Evolutionary conservation across 176 grass and related monocot genomes (phyloP).

Genomic region (Musa acuminata): DNA sequence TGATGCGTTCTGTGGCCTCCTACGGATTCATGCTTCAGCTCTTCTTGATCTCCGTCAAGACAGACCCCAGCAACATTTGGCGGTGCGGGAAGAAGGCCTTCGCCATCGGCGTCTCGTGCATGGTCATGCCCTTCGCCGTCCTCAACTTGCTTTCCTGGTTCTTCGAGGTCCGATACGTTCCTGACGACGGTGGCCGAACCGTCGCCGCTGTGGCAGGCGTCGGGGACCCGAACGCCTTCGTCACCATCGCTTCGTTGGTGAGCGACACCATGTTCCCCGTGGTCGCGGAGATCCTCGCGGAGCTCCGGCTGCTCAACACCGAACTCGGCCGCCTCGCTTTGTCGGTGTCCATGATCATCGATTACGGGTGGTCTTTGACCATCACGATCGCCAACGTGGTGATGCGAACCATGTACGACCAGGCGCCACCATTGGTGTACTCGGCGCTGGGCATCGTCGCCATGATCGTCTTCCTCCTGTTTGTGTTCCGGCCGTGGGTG

Average conservation of each 20-base stretch:
- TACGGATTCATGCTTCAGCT: slow-evolving; percentile 14
- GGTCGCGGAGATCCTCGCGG: slow-evolving; percentile 22
- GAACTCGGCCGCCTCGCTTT: slow-evolving; percentile 29
- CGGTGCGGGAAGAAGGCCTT: slow-evolving; percentile 13
- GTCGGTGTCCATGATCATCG: slow-evolving; percentile 19
- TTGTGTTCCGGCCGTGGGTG: slow-evolving; percentile 34
- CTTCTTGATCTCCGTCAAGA: slow-evolving; percentile 22
- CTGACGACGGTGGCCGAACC: too few species aligned
- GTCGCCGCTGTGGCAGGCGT: too few species aligned
- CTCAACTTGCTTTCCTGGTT: neutral
- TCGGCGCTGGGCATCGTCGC: slow-evolving; percentile 31
- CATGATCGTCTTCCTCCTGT: slow-evolving; percentile 23
- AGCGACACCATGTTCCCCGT: slow-evolving; percentile 19
- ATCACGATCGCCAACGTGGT: too few species aligned
- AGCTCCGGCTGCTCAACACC: slow-evolving; percentile 23
- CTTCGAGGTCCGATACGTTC: neutral
- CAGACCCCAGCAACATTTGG: slow-evolving; percentile 9
- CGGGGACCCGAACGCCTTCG: neutral
- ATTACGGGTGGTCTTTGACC: neutral
- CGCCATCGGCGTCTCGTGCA: slow-evolving; percentile 14
- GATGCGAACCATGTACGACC: too few species aligned
- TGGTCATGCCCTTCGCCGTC: slow-evolving; percentile 10
- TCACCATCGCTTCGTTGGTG: neutral
- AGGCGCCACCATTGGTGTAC: neutral
- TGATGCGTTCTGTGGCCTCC: neutral